Percentiles rank a stretch among this genome's conserved stretches.
phyloP scores from a whole-genome alignment of 306 rosid genomes.

The Fragaria nilgerrensis region DNA sequence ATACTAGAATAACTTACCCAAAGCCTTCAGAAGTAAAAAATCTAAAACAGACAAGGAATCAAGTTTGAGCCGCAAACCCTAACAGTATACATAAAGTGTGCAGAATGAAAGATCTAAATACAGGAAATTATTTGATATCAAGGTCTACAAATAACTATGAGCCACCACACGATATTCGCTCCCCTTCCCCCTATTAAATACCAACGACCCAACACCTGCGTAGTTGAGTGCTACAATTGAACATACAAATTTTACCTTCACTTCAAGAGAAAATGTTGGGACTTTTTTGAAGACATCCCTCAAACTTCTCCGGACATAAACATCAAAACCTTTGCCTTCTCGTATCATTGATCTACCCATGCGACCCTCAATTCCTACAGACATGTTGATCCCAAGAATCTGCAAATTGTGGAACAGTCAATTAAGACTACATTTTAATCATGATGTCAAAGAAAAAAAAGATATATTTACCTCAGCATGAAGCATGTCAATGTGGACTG shows the following conservation, averaged over 20 bases:
- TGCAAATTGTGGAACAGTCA: slow-evolving; percentile 43
- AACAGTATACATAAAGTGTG: too few species aligned
- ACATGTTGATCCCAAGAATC: slow-evolving; percentile 93
- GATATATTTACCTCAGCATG: slow-evolving; percentile 72
- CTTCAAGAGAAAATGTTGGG: slow-evolving; percentile 89
- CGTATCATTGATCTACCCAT: slow-evolving; percentile 92
- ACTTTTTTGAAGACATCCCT: slow-evolving; percentile 94
- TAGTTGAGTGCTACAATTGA: slow-evolving; percentile 6
- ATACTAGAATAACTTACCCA: too few species aligned
- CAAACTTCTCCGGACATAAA: slow-evolving; percentile 86
- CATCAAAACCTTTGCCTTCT: slow-evolving; percentile 86
- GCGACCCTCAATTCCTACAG: slow-evolving; percentile 71
- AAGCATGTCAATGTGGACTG: slow-evolving; percentile 86
- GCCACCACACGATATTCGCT: background rate
- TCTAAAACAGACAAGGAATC: too few species aligned
- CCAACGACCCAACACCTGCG: background rate
- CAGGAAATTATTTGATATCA: background rate
- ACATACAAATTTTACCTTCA: slow-evolving; percentile 52
- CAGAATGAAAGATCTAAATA: background rate
- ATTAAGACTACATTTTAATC: slow-evolving; percentile 17
- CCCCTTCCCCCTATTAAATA: background rate
- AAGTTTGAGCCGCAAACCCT: too few species aligned
- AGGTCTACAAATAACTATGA: background rate
- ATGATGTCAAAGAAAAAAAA: background rate
- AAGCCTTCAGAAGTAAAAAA: too few species aligned